phyloP scores from a whole-genome alignment of 768 basidiomycete species.

The Lentinus brumalis region DNA sequence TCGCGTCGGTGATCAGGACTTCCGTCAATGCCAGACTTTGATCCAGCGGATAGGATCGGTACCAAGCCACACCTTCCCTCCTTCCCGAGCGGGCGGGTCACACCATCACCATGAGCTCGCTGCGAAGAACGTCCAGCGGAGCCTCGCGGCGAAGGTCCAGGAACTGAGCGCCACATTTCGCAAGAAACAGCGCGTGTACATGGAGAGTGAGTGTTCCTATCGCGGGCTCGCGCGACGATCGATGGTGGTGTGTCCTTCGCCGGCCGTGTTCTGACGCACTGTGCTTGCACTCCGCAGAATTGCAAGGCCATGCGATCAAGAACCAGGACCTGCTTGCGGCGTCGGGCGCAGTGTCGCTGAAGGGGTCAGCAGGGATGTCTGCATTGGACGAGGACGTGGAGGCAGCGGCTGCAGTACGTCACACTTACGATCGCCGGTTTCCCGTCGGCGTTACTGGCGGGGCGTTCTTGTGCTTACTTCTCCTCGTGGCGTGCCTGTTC shows the following conservation, averaged over 20 bases:
- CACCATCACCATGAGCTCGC: slow-evolving; percentile 61
- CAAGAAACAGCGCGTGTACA: slow-evolving; percentile 97
- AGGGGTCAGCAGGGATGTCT: slow-evolving; percentile 78
- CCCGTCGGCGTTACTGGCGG: slow-evolving; percentile 15
- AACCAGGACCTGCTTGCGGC: slow-evolving; percentile 93
- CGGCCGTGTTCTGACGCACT: slow-evolving; percentile 13
- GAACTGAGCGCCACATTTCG: slow-evolving; percentile 89
- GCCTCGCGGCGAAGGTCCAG: slow-evolving; percentile 94
- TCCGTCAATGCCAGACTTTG: slow-evolving; percentile 47
- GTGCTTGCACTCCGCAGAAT: slow-evolving; percentile 49
- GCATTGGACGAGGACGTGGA: slow-evolving; percentile 90
- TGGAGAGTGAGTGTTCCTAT: slow-evolving; percentile 79
- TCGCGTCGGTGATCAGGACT: slow-evolving; percentile 31
- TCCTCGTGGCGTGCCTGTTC: slow-evolving; percentile 23
- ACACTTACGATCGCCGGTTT: slow-evolving; percentile 1
- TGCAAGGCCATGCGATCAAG: slow-evolving; percentile 97
- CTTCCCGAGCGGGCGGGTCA: slow-evolving; percentile 43
- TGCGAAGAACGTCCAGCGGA: slow-evolving; percentile 93
- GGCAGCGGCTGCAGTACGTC: slow-evolving; percentile 61
- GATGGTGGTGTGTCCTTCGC: slow-evolving; percentile 6
- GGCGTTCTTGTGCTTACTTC: not conserved
- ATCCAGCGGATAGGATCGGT: slow-evolving; percentile 74
- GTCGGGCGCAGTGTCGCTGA: slow-evolving; percentile 81
- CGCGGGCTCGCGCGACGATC: slow-evolving; percentile 6
- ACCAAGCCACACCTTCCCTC: slow-evolving; percentile 66